Evolutionary conservation across 768 basidiomycete species (phyloP).

Genomic region (Collybia nuda): DNA sequence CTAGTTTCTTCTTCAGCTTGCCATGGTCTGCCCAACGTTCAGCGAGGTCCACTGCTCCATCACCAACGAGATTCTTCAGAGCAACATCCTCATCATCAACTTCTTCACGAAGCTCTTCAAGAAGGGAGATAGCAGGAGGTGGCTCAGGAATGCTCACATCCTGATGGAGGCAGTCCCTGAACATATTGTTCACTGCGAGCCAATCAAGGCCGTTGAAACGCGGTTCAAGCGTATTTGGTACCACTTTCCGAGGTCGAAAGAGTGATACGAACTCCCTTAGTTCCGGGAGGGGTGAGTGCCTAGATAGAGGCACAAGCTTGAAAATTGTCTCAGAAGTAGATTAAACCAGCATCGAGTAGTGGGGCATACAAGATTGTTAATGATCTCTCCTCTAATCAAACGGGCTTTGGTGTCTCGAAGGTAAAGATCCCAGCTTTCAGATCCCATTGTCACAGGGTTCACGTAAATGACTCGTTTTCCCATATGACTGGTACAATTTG

Average conservation of each 20-base stretch:
- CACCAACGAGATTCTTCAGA: conserved; percentile 67
- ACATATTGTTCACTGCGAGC: conserved; percentile 68
- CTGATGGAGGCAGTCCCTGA: conserved; percentile 52
- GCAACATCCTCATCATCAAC: conserved; percentile 45
- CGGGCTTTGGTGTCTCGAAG: conserved; percentile 34
- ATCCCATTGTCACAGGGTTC: conserved; percentile 76
- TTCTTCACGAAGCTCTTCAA: conserved; percentile 10
- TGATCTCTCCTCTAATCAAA: conserved; percentile 38
- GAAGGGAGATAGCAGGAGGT: background rate
- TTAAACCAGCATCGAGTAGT: background rate
- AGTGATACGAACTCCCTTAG: conserved; percentile 77
- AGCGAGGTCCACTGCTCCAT: conserved; percentile 44
- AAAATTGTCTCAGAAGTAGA: background rate
- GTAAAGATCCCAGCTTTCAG: conserved; percentile 52
- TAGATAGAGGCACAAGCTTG: conserved; percentile 79
- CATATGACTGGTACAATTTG: conserved; percentile 36
- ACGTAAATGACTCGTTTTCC: conserved; percentile 75
- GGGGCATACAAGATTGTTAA: conserved; percentile 62
- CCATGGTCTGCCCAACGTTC: conserved; percentile 56
- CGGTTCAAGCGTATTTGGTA: conserved; percentile 77
- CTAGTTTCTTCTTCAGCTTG: conserved; percentile 41
- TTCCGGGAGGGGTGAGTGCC: conserved; percentile 89
- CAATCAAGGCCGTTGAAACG: conserved; percentile 63
- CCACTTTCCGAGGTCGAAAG: conserved; percentile 73
- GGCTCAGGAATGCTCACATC: conserved; percentile 7